Base-by-base conservation (phyloP, 208 protist species). In the Trypanosoma boissoni region DNA sequence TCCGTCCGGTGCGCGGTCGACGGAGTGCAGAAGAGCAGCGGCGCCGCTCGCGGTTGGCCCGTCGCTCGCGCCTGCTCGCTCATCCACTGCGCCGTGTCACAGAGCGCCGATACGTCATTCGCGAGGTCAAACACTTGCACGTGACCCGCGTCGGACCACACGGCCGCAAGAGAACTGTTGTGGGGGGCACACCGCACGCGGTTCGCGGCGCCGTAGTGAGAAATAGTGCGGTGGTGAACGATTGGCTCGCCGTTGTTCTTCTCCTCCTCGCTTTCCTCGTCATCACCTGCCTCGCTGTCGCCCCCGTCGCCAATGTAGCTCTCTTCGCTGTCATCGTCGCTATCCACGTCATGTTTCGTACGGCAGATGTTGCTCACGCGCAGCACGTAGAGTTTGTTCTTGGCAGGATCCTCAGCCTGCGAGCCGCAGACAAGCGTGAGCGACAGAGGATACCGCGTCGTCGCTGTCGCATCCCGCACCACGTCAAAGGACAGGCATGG, bases 341-440 rank as follows among this genome's bases (percentile, higher is more conserved):
- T 94, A 9, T 82, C 83, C 21, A 84, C 91, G 59, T 97, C 85
- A 50, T 97, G 86, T 57, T 96, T 88, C 8, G 97, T 99, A 43
- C 94, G 90, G 55, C 83, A 87, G 50, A 99, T 84, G 72, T 97
- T 87, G 2, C 66, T 83, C 7, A 97, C 60, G 45, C 96, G 97
- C 64, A 99, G 83, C 5, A 98, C 50, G 12, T 96, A 53, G 7
- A 99, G 64, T 58, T 98, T 92, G 64, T 99, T 99, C 27, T 97
- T 80, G 9, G 70, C 53, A 0, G 70, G 51, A 28, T 79, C 67
- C 28, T 96, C 94, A 23, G 97, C 96, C 83, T 99, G 96, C 21
- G 97, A 98, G 58, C 98, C 98, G 41, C 93, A 97, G 7, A 97
- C 94, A 4, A 97, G 62, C 55, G 92, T 94, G 36, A 86, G 76